A percentile compares a stretch with the other conserved stretches of the same genome.
Conservation (phyloP, 768 basidiomycete genomes). For the Heimioporus sp. region DNA sequence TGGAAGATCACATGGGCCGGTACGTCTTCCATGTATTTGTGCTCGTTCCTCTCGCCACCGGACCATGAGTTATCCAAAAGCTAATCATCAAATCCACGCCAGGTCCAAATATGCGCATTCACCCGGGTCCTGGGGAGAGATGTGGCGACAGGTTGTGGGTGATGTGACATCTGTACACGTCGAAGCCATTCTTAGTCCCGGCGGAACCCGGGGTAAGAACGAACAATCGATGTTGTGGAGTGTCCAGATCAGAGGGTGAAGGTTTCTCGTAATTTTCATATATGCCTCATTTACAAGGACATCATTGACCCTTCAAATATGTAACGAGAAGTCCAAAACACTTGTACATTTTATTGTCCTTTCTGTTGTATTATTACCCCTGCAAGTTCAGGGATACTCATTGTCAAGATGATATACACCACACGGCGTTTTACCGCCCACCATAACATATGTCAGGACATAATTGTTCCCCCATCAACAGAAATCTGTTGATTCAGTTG, state of each 20-base stretch:
- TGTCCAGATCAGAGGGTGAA: not conserved
- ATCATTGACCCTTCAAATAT: no score
- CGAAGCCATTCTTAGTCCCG: not conserved
- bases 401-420: no score
- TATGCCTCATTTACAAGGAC: not conserved
- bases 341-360: no score
- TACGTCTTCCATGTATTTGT: not conserved
- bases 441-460: slow-evolving; percentile 1
- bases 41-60: slow-evolving; percentile 8
- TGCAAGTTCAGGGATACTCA: no score
- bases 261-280: not conserved
- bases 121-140: slow-evolving; percentile 24
- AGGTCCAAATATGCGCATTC: slow-evolving; percentile 20
- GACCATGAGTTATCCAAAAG: no score
- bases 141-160: slow-evolving; percentile 26
- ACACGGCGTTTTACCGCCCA: no score
- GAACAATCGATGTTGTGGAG: not conserved
- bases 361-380: no score
- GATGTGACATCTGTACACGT: not conserved
- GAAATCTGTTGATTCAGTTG: not conserved
- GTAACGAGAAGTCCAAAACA: no score
- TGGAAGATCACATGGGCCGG: slow-evolving; percentile 25
- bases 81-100: no score
- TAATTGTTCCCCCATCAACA: slow-evolving; percentile 7
- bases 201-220: not conserved